These are phyloP conservation scores for Ceratocystis harringtonii DNA, from an alignment of 2,329 filamentous ascomycete species.

Conservation along the genomic window DNA sequence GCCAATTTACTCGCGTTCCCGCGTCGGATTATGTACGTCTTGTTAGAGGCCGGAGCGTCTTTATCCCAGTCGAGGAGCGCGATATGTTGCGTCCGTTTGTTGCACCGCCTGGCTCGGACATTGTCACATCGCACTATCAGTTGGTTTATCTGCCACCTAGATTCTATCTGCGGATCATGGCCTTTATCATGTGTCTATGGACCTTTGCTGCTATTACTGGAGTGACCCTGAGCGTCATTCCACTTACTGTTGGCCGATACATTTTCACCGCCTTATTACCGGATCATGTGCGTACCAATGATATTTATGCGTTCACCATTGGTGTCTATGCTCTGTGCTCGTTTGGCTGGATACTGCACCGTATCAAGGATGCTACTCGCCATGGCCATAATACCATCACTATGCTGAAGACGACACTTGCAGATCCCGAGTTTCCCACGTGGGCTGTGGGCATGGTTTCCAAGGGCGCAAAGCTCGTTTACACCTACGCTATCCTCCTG, in stretches of 20 bases:
- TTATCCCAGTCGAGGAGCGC: slow-evolving; percentile 51
- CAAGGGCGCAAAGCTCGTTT: slow-evolving; percentile 40
- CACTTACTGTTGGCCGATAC: slow-evolving; percentile 67
- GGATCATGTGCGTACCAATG: slow-evolving; percentile 61
- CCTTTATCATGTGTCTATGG: slow-evolving; percentile 87
- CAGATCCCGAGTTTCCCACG: slow-evolving; percentile 19
- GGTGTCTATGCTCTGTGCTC: slow-evolving; percentile 70
- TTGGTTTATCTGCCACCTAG: slow-evolving; percentile 70
- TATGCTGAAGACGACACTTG: neutral
- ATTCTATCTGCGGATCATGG: slow-evolving; percentile 64
- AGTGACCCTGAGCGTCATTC: slow-evolving; percentile 70
- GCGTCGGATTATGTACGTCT: slow-evolving; percentile 92
- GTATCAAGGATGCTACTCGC: slow-evolving; percentile 24
- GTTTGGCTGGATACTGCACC: slow-evolving; percentile 44
- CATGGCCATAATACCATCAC: neutral
- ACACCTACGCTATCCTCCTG: slow-evolving; percentile 60
- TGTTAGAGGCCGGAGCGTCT: slow-evolving; percentile 67
- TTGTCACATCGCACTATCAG: slow-evolving; percentile 47
- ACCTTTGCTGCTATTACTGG: slow-evolving; percentile 80
- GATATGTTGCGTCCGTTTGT: slow-evolving; percentile 2
- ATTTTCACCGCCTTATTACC: slow-evolving; percentile 64
- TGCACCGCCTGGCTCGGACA: slow-evolving; percentile 27
- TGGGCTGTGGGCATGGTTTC: slow-evolving; percentile 21
- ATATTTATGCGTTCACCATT: slow-evolving; percentile 90
- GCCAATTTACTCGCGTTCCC: slow-evolving; percentile 78